Percentiles rank a stretch among this genome's conserved stretches.
These are phyloP conservation scores for Homolaphlyctis polyrhiza DNA, from an alignment of 371 early-diverging fungal genomes.

Conservation along the genomic window DNA sequence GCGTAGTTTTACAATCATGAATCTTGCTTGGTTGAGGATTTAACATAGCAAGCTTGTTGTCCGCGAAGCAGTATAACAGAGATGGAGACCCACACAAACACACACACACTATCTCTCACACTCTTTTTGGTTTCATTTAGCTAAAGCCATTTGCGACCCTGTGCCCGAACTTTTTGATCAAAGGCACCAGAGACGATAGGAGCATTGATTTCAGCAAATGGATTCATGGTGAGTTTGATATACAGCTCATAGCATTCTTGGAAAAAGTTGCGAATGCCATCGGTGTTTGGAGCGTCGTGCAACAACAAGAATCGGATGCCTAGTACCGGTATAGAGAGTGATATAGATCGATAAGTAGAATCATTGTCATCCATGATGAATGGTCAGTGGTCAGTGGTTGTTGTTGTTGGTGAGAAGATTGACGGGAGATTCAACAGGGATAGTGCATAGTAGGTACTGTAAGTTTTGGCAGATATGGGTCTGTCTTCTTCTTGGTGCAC, in stretches of 20 bases:
- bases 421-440: too few relatives aligned
- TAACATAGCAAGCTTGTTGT: too few relatives aligned
- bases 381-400: background rate
- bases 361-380: conserved; percentile 4
- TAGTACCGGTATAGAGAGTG: conserved; percentile 28
- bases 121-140: too few relatives aligned
- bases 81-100: too few relatives aligned
- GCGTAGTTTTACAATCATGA: too few relatives aligned
- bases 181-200: conserved; percentile 77
- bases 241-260: conserved; percentile 86
- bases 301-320: conserved; percentile 85
- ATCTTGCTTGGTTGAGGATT: too few relatives aligned
- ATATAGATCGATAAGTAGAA: background rate
- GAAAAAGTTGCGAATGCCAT: conserved; percentile 86
- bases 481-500: background rate
- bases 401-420: background rate
- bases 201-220: conserved; percentile 80
- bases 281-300: conserved; percentile 82
- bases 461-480: background rate
- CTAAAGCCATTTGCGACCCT: conserved; percentile 78
- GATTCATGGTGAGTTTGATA: conserved; percentile 82
- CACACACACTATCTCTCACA: too few relatives aligned
- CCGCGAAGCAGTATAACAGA: too few relatives aligned
- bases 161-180: conserved; percentile 69
- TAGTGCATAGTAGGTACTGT: too few relatives aligned